These are phyloP conservation scores for Solanum sitiens DNA, from an alignment of 257 asterid genomes.

Conservation along the genomic window DNA sequence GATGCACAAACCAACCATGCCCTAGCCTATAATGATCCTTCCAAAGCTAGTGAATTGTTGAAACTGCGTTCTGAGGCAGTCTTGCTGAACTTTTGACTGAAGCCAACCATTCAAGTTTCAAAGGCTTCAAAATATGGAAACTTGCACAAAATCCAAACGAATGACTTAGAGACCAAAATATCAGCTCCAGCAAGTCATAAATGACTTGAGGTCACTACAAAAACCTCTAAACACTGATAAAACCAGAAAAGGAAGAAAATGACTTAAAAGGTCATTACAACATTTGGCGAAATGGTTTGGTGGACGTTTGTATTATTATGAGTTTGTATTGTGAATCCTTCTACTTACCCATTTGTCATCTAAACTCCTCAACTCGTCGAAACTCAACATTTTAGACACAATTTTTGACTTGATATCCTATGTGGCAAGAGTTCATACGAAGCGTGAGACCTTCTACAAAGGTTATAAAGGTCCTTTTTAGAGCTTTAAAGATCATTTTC, in stretches of 20 bases:
- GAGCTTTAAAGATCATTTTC: not conserved
- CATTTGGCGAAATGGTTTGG: not conserved
- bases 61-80: not conserved
- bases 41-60: not conserved
- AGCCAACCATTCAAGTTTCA: not conserved
- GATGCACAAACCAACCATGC: not conserved
- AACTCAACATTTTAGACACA: not conserved
- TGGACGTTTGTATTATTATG: too few relatives aligned
- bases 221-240: not conserved
- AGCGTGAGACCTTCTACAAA: not conserved
- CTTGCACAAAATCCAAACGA: not conserved
- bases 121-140: not conserved
- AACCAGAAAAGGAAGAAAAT: too few relatives aligned
- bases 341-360: not conserved
- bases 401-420: not conserved
- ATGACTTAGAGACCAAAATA: not conserved
- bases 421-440: not conserved
- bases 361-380: not conserved
- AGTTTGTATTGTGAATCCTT: not conserved
- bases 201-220: not conserved
- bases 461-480: not conserved
- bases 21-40: not conserved
- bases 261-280: not conserved
- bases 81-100: too few relatives aligned
- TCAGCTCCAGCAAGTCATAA: not conserved